Conservation (phyloP, 2,329 filamentous ascomycete genomes). For the Paecilomyces formosus region DNA sequence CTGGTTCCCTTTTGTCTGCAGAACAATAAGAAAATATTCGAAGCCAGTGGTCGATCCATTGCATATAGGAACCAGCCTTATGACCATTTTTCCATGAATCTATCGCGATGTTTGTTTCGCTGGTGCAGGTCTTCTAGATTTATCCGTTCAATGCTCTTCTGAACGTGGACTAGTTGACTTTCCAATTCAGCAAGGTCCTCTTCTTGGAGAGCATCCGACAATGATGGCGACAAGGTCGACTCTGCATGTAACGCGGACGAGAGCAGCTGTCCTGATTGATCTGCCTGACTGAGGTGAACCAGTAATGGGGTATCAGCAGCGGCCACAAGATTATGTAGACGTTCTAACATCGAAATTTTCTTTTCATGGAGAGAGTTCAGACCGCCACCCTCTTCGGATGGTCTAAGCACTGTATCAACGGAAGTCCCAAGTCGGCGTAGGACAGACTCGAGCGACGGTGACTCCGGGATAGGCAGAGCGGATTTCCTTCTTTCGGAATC, state of each 20-base stretch:
- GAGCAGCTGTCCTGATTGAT: constrained; percentile 26
- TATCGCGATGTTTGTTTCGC: constrained; percentile 20
- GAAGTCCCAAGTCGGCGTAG: constrained; percentile 27
- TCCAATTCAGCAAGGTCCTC: constrained; percentile 22
- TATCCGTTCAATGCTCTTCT: constrained; percentile 25
- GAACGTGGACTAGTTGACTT: constrained; percentile 19
- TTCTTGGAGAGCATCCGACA: constrained; percentile 20
- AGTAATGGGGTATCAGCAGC: constrained; percentile 24
- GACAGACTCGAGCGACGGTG: constrained; percentile 20
- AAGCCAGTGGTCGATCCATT: neutral
- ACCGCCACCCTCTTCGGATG: constrained; percentile 12
- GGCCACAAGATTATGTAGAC: constrained; percentile 17
- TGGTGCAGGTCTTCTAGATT: constrained; percentile 25
- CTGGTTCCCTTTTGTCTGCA: neutral
- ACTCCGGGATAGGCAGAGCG: constrained; percentile 8
- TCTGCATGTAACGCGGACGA: constrained; percentile 21
- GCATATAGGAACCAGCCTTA: constrained; percentile 5
- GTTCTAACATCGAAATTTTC: constrained; percentile 19
- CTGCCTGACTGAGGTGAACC: constrained; percentile 20
- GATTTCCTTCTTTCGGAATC: constrained; percentile 6
- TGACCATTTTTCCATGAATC: constrained; percentile 26
- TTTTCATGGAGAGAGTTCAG: constrained; percentile 20
- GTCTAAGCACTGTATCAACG: constrained; percentile 17
- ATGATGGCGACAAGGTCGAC: constrained; percentile 19
- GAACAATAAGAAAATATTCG: neutral